Conservation (phyloP, 139 green algal species). For the Tetradesmus obliquus region DNA sequence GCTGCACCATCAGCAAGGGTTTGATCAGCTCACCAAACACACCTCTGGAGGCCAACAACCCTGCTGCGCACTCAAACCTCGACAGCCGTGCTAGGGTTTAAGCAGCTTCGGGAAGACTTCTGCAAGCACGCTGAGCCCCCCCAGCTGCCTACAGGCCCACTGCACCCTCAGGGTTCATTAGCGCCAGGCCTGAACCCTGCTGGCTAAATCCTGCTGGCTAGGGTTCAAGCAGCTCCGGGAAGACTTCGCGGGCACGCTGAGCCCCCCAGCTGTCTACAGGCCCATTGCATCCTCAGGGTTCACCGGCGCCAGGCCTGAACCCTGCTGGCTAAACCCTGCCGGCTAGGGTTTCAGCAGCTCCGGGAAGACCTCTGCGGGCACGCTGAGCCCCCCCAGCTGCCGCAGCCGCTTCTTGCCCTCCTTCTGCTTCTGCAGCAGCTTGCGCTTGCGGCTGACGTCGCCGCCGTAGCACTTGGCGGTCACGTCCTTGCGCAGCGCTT, state of each 20-base stretch:
- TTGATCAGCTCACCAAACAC: too few species aligned
- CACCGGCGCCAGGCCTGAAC: neutral
- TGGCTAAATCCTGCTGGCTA: too few species aligned
- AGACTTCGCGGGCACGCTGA: constrained; percentile 73
- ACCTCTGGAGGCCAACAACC: too few species aligned
- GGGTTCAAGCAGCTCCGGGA: constrained; percentile 68
- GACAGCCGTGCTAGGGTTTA: neutral
- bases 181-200: neutral
- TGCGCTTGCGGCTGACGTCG: constrained; percentile 87
- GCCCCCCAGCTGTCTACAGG: constrained; percentile 67
- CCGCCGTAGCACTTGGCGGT: constrained; percentile 73
- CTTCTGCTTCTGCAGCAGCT: constrained; percentile 92
- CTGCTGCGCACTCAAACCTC: too few species aligned
- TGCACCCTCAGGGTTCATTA: too few species aligned
- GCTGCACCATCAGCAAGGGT: too few species aligned
- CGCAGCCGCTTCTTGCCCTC: constrained; percentile 89
- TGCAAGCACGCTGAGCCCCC: constrained; percentile 67
- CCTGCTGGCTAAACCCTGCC: neutral
- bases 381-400: constrained; percentile 74
- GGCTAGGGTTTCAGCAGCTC: constrained; percentile 59
- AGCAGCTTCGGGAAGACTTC: constrained; percentile 77
- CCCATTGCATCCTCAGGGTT: too few species aligned
- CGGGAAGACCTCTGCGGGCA: constrained; percentile 74
- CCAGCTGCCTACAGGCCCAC: too few species aligned
- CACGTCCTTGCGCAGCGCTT: constrained; percentile 79